Evolutionary conservation across 805 yeast genomes (phyloP).

Genomic region (Saccharomycopsis fibuligera): DNA sequence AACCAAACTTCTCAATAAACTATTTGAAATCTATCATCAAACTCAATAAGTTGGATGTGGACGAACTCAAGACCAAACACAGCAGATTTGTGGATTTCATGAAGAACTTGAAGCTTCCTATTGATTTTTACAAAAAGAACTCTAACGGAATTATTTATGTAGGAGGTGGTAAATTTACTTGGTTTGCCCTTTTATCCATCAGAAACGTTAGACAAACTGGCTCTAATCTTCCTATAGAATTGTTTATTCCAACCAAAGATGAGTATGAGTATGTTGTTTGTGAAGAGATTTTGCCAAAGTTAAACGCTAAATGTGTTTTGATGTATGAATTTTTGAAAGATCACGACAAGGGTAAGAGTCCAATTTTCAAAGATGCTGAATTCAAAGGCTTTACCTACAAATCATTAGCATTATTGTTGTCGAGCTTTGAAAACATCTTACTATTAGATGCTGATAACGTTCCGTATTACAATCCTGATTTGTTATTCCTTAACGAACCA

Average conservation of each 20-base stretch:
- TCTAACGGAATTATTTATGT: constrained; percentile 58
- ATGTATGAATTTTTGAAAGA: constrained; percentile 50
- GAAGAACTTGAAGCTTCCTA: constrained; percentile 10
- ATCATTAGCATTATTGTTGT: constrained; percentile 61
- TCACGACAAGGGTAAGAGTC: constrained; percentile 38
- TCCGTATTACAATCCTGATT: constrained; percentile 58
- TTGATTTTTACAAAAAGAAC: constrained; percentile 32
- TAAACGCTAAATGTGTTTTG: constrained; percentile 63
- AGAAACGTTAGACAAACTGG: constrained; percentile 61
- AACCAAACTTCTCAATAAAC: constrained; percentile 5
- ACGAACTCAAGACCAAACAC: constrained; percentile 12
- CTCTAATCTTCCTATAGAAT: constrained; percentile 71
- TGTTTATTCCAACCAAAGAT: constrained; percentile 61
- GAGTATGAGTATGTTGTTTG: constrained; percentile 74
- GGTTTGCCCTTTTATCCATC: constrained; percentile 62
- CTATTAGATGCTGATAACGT: constrained; percentile 72
- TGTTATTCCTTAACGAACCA: constrained; percentile 38
- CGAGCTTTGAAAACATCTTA: constrained; percentile 66
- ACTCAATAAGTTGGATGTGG: not conserved
- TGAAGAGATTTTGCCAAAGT: constrained; percentile 49
- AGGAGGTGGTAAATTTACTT: constrained; percentile 75
- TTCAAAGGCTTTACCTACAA: constrained; percentile 66
- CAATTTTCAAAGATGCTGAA: constrained; percentile 44
- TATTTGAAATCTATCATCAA: constrained; percentile 9
- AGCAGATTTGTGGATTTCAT: constrained; percentile 1